Evolutionary conservation across 768 basidiomycete genomes (phyloP).

Genomic region (Wakefieldia striispora): DNA sequence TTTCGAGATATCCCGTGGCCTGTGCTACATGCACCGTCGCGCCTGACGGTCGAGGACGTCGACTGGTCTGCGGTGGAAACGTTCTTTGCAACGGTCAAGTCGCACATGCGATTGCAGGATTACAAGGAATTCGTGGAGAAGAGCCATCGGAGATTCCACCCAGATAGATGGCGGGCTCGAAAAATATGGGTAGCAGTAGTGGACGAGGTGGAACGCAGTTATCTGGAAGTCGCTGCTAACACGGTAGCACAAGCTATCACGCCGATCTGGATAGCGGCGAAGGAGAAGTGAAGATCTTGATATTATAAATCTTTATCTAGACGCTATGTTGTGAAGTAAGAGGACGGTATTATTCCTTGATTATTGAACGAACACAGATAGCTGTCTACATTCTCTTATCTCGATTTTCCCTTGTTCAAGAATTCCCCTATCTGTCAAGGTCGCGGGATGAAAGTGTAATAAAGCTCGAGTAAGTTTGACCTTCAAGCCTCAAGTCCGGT

Average conservation of each 20-base stretch:
- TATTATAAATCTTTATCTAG: neutral
- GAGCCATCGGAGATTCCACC: constrained; percentile 74
- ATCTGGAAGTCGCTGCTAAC: constrained; percentile 67
- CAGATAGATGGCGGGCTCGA: constrained; percentile 74
- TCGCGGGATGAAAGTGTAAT: no score
- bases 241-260: constrained; percentile 74
- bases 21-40: constrained; percentile 51
- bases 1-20: constrained; percentile 78
- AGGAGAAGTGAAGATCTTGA: constrained; percentile 22
- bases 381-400: no score
- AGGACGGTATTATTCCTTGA: no score
- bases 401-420: no score
- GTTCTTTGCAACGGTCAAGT: constrained; percentile 59
- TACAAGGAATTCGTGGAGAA: constrained; percentile 66
- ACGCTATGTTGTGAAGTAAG: neutral
- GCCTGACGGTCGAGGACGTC: constrained; percentile 60
- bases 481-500: no score
- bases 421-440: no score
- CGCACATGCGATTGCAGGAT: constrained; percentile 55
- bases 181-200: constrained; percentile 56
- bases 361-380: no score
- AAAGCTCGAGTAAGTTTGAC: no score
- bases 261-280: constrained; percentile 57
- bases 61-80: constrained; percentile 69
- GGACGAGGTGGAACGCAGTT: constrained; percentile 56